phyloP scores from a whole-genome alignment of 257 asterid species.

The Gentiana dahurica region DNA sequence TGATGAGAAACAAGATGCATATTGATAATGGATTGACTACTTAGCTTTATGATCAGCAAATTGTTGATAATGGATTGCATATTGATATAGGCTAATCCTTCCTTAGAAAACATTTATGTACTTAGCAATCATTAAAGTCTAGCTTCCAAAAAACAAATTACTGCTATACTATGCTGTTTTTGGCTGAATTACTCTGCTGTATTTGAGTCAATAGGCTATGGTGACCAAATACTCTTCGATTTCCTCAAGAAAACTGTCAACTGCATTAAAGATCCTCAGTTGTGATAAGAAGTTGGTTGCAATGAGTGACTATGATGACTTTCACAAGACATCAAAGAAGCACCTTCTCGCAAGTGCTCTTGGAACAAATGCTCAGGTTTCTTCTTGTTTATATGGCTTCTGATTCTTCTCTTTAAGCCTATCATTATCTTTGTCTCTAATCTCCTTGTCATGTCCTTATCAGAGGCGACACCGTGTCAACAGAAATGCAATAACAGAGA shows the following conservation, averaged over 20 bases:
- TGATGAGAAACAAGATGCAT: no score
- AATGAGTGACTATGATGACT: conserved; percentile 64
- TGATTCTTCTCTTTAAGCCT: background rate
- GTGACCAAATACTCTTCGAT: conserved; percentile 61
- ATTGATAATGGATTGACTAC: no score
- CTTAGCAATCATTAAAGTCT: no score
- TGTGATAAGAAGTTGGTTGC: conserved; percentile 54
- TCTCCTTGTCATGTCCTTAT: conserved; percentile 4
- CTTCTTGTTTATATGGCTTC: background rate
- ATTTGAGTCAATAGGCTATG: conserved; percentile 51
- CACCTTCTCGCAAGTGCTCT: conserved; percentile 49
- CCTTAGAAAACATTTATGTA: no score
- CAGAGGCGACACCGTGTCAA: conserved; percentile 65
- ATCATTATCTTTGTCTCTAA: background rate
- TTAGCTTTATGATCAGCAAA: no score
- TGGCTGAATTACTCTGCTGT: background rate
- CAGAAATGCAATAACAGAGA: conserved; percentile 43
- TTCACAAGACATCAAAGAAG: conserved; percentile 38
- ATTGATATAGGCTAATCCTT: no score
- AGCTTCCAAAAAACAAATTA: background rate
- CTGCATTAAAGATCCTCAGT: conserved; percentile 57
- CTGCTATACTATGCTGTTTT: no score
- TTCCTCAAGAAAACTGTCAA: conserved; percentile 74
- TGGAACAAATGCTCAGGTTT: conserved; percentile 71
- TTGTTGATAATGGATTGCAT: no score